Evolutionary conservation across 495 filamentous ascomycete species (phyloP).

Genomic region (Penicilliopsis zonata): DNA sequence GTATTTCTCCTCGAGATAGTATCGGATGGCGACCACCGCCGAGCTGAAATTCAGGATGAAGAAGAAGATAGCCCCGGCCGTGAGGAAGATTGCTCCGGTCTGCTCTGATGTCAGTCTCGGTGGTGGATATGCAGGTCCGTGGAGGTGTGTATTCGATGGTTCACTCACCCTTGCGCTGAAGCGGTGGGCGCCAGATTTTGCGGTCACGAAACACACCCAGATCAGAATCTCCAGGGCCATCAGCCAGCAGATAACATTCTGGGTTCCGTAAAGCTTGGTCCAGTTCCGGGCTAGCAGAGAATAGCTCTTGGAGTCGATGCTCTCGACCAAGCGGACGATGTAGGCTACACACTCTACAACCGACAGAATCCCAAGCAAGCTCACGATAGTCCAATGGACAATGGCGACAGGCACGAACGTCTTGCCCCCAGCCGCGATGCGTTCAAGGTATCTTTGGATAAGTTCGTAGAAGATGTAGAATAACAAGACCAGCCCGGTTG

Average conservation of each 20-base stretch:
- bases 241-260: slow-evolving; percentile 8
- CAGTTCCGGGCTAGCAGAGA: neutral
- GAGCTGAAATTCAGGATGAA: slow-evolving; percentile 9
- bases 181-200: slow-evolving; percentile 10
- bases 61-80: slow-evolving; percentile 4
- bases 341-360: slow-evolving; percentile 8
- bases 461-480: slow-evolving; percentile 13
- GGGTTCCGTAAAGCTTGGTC: slow-evolving; percentile 4
- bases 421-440: slow-evolving; percentile 9
- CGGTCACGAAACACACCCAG: slow-evolving; percentile 9
- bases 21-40: slow-evolving; percentile 9
- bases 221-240: slow-evolving; percentile 12
- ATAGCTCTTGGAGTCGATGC: slow-evolving; percentile 1
- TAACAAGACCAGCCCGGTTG: slow-evolving; percentile 4
- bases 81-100: slow-evolving; percentile 1
- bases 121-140: too few relatives aligned
- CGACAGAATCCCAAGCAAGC: slow-evolving; percentile 5
- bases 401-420: slow-evolving; percentile 6
- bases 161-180: slow-evolving; percentile 12
- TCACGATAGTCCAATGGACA: slow-evolving; percentile 11
- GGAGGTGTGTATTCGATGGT: too few relatives aligned
- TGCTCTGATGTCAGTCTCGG: too few relatives aligned
- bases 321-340: slow-evolving; percentile 5
- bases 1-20: slow-evolving; percentile 3
- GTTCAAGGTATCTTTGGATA: slow-evolving; percentile 9